A percentile compares a stretch with the other conserved stretches of the same genome.
Conservation (phyloP, 2,329 filamentous ascomycete genomes). For the Nothomitra cinnamomea region DNA sequence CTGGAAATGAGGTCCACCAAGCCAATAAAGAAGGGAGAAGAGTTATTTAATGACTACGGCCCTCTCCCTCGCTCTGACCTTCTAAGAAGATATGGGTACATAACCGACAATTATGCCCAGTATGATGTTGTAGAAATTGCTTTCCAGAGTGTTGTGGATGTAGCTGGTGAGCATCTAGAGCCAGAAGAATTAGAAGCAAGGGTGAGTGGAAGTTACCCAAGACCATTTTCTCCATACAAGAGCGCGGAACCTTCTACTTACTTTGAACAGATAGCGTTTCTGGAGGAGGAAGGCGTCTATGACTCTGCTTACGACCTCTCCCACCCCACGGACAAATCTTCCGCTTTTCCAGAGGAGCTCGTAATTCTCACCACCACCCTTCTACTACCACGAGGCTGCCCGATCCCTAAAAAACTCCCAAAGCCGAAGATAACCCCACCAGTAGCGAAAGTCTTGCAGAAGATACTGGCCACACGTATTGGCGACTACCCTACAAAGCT, state of each 20-base stretch:
- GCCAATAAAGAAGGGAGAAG: slow-evolving; percentile 50
- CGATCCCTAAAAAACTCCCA: slow-evolving; percentile 25
- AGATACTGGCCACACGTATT: slow-evolving; percentile 23
- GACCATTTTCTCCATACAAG: slow-evolving; percentile 2
- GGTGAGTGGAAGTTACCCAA: slow-evolving; percentile 11
- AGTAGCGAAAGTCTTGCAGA: slow-evolving; percentile 23
- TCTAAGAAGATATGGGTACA: slow-evolving; percentile 70
- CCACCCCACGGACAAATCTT: slow-evolving; percentile 16
- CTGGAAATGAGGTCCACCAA: slow-evolving; percentile 58
- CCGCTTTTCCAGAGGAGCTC: slow-evolving; percentile 25
- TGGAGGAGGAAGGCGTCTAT: slow-evolving; percentile 2
- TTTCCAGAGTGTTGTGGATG: slow-evolving; percentile 36
- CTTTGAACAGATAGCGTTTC: neutral
- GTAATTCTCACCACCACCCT: slow-evolving; percentile 28
- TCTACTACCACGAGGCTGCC: slow-evolving; percentile 18
- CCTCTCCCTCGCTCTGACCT: slow-evolving; percentile 69
- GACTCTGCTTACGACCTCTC: slow-evolving; percentile 12
- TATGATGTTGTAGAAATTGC: slow-evolving; percentile 75
- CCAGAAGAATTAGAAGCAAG: slow-evolving; percentile 15
- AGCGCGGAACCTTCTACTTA: slow-evolving; percentile 8
- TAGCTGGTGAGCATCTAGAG: slow-evolving; percentile 23
- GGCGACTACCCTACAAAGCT: slow-evolving; percentile 36
- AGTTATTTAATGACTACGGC: slow-evolving; percentile 82
- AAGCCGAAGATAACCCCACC: slow-evolving; percentile 24
- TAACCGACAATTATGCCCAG: slow-evolving; percentile 57